Evolutionary conservation across 192 early-diverging fungal genomes (phyloP).

Genomic region (Cetraspora pellucida): DNA sequence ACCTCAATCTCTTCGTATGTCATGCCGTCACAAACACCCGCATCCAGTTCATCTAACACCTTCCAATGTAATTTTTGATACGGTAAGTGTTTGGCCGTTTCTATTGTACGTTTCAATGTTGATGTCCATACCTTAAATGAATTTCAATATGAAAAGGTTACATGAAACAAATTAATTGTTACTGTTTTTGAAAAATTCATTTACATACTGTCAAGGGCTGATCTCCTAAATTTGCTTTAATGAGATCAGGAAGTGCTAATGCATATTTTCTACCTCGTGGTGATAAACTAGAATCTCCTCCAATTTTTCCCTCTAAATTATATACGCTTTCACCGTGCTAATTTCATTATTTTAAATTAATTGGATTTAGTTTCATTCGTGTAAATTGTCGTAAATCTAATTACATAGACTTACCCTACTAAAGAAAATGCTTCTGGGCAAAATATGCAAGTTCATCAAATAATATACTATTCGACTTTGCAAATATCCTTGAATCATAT

Average conservation of each 20-base stretch:
- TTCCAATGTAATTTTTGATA: constrained; percentile 97
- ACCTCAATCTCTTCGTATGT: constrained; percentile 99
- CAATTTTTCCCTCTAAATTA: constrained; percentile 91
- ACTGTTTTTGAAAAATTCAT: not conserved
- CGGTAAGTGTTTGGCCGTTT: constrained; percentile 77
- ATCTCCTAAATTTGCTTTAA: constrained; percentile 74
- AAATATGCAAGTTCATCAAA: constrained; percentile 98
- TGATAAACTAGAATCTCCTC: constrained; percentile 91
- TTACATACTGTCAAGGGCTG: constrained; percentile 66
- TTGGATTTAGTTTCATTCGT: not conserved
- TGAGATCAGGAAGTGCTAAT: constrained; percentile 76
- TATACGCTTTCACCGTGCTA: constrained; percentile 92
- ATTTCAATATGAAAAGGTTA: constrained; percentile 20
- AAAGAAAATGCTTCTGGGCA: constrained; percentile 92
- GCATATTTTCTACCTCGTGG: constrained; percentile 89
- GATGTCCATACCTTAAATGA: constrained; percentile 85
- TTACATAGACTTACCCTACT: constrained; percentile 54
- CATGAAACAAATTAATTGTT: not conserved
- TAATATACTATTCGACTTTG: constrained; percentile 98
- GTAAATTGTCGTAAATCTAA: not conserved
- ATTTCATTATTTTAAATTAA: not conserved
- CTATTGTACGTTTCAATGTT: constrained; percentile 90
- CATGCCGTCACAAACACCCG: constrained; percentile 96
- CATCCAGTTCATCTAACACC: constrained; percentile 95
- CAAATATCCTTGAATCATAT: constrained; percentile 93